These are phyloP conservation scores for Skeletonema costatum DNA, from an alignment of 108 stramenopile species.

Conservation along the genomic window DNA sequence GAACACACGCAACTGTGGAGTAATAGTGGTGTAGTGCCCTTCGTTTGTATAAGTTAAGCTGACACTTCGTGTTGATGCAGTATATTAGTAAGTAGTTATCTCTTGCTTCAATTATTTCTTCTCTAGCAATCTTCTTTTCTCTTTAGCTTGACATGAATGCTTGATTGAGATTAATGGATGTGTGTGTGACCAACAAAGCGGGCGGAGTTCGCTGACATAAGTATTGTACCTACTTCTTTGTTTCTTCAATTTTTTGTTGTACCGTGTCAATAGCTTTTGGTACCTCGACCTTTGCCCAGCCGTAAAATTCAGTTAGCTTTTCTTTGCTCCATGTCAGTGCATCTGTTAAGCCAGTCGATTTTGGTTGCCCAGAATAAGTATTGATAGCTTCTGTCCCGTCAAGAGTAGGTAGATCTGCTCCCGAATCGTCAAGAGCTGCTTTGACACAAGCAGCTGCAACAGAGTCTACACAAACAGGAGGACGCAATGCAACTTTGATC, in stretches of 20 bases:
- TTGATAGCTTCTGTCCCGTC: slow-evolving; percentile 54
- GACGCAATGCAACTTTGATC: slow-evolving; percentile 74
- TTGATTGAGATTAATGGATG: too few relatives aligned
- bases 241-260: slow-evolving; percentile 43
- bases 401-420: slow-evolving; percentile 23
- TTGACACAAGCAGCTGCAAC: slow-evolving; percentile 69
- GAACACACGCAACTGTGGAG: too few relatives aligned
- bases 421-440: slow-evolving; percentile 56
- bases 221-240: slow-evolving; percentile 31
- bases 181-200: too few relatives aligned
- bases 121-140: too few relatives aligned
- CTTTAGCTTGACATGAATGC: too few relatives aligned
- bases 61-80: too few relatives aligned
- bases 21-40: too few relatives aligned
- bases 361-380: slow-evolving; percentile 38
- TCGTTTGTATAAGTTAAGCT: too few relatives aligned
- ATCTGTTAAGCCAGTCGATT: slow-evolving; percentile 47
- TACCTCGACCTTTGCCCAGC: slow-evolving; percentile 50
- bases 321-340: slow-evolving; percentile 44
- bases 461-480: slow-evolving; percentile 73
- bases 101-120: too few relatives aligned
- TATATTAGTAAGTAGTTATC: too few relatives aligned
- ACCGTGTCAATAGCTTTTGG: slow-evolving; percentile 41
- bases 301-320: slow-evolving; percentile 38
- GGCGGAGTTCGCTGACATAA: not conserved